A percentile compares a stretch with the other conserved stretches of the same genome.
Conservation (phyloP, 1,284 basidiomycete species). For the Fistulina hepatica region DNA sequence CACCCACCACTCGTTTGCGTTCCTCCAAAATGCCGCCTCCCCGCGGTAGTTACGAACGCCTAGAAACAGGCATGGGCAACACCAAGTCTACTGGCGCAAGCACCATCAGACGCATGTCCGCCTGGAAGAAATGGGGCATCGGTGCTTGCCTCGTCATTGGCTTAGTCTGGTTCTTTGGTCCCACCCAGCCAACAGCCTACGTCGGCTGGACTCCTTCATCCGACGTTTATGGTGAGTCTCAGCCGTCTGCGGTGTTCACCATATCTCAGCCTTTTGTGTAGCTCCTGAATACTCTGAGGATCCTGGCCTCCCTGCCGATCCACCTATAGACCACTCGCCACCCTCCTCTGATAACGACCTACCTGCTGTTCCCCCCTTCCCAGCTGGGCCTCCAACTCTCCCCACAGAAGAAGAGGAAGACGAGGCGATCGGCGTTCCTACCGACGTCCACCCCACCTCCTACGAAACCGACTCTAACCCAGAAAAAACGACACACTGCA, state of each 20-base stretch:
- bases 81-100: constrained; percentile 24
- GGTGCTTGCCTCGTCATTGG: constrained; percentile 43
- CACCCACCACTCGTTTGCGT: neutral
- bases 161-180: constrained; percentile 55
- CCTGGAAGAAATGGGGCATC: constrained; percentile 61
- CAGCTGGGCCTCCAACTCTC: too few species aligned
- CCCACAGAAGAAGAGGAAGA: constrained; percentile 6
- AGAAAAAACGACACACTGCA: constrained; percentile 57
- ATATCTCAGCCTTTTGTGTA: neutral
- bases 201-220: too few species aligned
- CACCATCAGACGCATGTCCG: constrained; percentile 24
- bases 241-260: constrained; percentile 17
- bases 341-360: neutral
- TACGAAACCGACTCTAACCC: constrained; percentile 57
- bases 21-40: constrained; percentile 28
- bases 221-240: constrained; percentile 22
- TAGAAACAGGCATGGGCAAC: constrained; percentile 51
- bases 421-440: constrained; percentile 6
- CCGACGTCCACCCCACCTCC: constrained; percentile 30
- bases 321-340: neutral
- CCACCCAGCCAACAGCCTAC: constrained; percentile 29
- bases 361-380: neutral
- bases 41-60: constrained; percentile 47
- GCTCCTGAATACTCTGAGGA: neutral
- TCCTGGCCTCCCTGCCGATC: neutral